phyloP scores from a whole-genome alignment of 352 stramenopile genomes.

The Phytophthora pluvialis region DNA sequence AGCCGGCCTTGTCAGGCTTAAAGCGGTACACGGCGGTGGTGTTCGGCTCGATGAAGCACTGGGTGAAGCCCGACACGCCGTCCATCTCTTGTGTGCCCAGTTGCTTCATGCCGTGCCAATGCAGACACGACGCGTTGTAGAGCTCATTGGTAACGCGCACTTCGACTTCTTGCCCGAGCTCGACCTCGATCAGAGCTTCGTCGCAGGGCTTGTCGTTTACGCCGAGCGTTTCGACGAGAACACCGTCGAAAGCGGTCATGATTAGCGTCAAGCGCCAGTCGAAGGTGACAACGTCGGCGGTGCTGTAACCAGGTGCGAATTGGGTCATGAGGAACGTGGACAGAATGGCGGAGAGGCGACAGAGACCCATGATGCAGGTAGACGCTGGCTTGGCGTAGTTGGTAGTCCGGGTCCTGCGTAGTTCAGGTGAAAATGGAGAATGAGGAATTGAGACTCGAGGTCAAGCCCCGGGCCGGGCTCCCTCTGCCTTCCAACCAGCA shows the following conservation, averaged over 20 bases:
- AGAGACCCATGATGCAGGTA: too few species aligned
- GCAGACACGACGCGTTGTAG: constrained; percentile 24
- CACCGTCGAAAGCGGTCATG: neutral
- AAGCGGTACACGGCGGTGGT: constrained; percentile 37
- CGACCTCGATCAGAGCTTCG: constrained; percentile 32
- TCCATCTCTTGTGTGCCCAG: constrained; percentile 45
- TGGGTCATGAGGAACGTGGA: too few species aligned
- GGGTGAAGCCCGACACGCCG: constrained; percentile 37
- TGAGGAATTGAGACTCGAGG: too few species aligned
- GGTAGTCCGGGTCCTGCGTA: too few species aligned
- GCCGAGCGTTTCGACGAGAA: neutral
- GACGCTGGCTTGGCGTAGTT: too few species aligned
- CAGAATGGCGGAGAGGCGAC: too few species aligned
- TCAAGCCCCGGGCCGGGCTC: too few species aligned
- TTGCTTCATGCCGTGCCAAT: constrained; percentile 43
- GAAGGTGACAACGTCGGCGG: neutral
- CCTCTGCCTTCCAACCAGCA: too few species aligned
- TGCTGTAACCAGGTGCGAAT: too few species aligned
- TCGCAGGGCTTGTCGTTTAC: constrained; percentile 21
- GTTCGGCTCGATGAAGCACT: constrained; percentile 37
- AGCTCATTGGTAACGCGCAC: constrained; percentile 36
- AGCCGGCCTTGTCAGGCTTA: constrained; percentile 36
- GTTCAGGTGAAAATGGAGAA: too few species aligned
- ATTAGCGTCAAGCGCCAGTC: neutral
- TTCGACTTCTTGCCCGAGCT: constrained; percentile 35